Evolutionary conservation across 192 early-diverging fungal genomes (phyloP).

Genomic region (Mycoemilia scoparia): DNA sequence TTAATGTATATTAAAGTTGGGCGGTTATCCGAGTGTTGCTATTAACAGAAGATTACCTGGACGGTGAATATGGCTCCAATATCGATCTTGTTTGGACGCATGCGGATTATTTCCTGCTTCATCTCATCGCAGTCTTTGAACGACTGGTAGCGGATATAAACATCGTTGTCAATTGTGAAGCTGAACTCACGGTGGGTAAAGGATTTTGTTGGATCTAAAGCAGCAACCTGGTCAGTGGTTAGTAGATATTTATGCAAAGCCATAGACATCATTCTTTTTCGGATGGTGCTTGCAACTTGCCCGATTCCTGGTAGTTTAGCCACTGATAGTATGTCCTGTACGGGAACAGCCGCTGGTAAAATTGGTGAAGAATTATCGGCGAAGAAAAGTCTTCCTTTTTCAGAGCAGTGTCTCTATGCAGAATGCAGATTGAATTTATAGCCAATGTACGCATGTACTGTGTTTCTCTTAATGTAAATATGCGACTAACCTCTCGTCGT

Average conservation of each 20-base stretch:
- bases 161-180: constrained; percentile 62
- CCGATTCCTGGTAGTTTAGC: constrained; percentile 51
- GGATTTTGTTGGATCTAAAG: constrained; percentile 36
- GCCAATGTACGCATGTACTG: not conserved
- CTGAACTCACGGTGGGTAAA: constrained; percentile 86
- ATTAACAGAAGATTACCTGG: not conserved
- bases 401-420: not conserved
- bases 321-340: constrained; percentile 61
- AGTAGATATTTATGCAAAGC: not conserved
- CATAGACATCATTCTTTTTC: not conserved
- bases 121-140: constrained; percentile 55
- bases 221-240: not conserved
- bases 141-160: constrained; percentile 80
- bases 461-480: not conserved
- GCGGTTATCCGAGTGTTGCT: constrained; percentile 19
- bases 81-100: constrained; percentile 85
- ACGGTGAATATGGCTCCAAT: constrained; percentile 89
- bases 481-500: not conserved
- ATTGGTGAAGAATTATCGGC: constrained; percentile 36
- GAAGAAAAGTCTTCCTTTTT: constrained; percentile 1
- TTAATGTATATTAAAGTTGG: too few relatives aligned
- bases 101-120: constrained; percentile 47
- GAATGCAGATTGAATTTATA: not conserved
- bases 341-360: constrained; percentile 79
- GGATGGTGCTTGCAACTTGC: not conserved